phyloP scores from a whole-genome alignment of 768 basidiomycete genomes.

The Boletus barrowsii region DNA sequence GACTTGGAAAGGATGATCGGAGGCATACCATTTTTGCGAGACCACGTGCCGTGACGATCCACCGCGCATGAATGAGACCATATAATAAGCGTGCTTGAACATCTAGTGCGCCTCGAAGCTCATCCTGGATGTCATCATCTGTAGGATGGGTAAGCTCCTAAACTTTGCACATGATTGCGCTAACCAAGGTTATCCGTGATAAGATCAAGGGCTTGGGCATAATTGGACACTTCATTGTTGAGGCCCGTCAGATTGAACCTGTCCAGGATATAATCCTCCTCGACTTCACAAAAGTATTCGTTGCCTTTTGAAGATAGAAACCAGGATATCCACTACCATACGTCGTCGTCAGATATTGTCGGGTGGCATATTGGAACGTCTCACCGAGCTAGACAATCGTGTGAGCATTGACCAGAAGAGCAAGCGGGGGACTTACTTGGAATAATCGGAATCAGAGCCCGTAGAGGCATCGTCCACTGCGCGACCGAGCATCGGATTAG shows the following conservation, averaged over 20 bases:
- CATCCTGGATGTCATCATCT: slow-evolving; percentile 96
- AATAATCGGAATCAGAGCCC: slow-evolving; percentile 94
- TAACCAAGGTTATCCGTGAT: slow-evolving; percentile 94
- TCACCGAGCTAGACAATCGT: slow-evolving; percentile 25
- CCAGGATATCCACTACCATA: slow-evolving; percentile 90
- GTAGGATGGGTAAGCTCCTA: background rate
- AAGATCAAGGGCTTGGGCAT: slow-evolving; percentile 88
- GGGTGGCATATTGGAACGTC: slow-evolving; percentile 15
- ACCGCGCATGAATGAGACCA: slow-evolving; percentile 94
- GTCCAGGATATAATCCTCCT: slow-evolving; percentile 98
- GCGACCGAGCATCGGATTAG: slow-evolving; percentile 35
- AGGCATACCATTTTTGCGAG: slow-evolving; percentile 88
- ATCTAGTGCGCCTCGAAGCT: slow-evolving; percentile 86
- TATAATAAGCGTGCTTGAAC: slow-evolving; percentile 92
- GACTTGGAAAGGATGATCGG: background rate
- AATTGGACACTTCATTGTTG: slow-evolving; percentile 94
- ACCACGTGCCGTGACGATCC: slow-evolving; percentile 93
- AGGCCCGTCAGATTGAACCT: slow-evolving; percentile 97
- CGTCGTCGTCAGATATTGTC: slow-evolving; percentile 12
- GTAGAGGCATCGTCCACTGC: slow-evolving; percentile 85
- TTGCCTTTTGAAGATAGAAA: slow-evolving; percentile 96
- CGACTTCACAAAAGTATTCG: slow-evolving; percentile 99
- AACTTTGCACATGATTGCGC: slow-evolving; percentile 18
- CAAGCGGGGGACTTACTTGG: slow-evolving; percentile 59
- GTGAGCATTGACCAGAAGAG: slow-evolving; percentile 10